Percentiles rank a stretch among this genome's conserved stretches.
Evolutionary conservation across 2,329 filamentous ascomycete genomes (phyloP).

Genomic region (Pseudogymnoascus destructans): DNA sequence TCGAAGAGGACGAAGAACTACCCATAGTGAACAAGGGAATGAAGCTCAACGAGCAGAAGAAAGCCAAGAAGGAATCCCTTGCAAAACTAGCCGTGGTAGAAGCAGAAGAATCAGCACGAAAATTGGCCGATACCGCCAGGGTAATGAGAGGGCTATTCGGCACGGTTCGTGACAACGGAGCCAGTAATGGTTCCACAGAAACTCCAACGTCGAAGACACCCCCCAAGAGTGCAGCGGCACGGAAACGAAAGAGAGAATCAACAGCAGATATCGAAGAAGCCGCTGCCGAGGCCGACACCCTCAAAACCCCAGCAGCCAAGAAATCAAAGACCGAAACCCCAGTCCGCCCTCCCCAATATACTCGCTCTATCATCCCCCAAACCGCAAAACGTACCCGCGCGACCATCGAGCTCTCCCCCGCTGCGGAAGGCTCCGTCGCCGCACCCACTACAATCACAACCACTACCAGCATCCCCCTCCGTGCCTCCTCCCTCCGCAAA

Average conservation of each 20-base stretch:
- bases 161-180: background rate
- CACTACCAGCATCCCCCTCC: conserved; percentile 11
- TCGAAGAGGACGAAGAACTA: conserved; percentile 47
- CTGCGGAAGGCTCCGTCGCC: background rate
- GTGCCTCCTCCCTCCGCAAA: conserved; percentile 21
- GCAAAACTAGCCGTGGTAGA: conserved; percentile 49
- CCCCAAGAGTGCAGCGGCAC: conserved; percentile 17
- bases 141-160: conserved; percentile 31
- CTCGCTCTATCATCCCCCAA: background rate
- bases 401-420: background rate
- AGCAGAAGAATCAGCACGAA: conserved; percentile 43
- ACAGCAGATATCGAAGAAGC: conserved; percentile 11
- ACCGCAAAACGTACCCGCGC: background rate
- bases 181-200: background rate
- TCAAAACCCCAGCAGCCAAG: conserved; percentile 31
- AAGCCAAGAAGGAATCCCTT: conserved; percentile 44
- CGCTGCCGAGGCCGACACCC: background rate
- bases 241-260: conserved; percentile 24
- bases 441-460: conserved; percentile 9
- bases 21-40: conserved; percentile 50
- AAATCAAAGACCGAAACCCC: conserved; percentile 46
- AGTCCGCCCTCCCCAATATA: conserved; percentile 32
- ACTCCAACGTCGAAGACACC: conserved; percentile 17
- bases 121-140: conserved; percentile 37
- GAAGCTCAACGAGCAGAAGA: conserved; percentile 68